phyloP scores from a whole-genome alignment of 352 stramenopile genomes.

The Achlya hypogyna region DNA sequence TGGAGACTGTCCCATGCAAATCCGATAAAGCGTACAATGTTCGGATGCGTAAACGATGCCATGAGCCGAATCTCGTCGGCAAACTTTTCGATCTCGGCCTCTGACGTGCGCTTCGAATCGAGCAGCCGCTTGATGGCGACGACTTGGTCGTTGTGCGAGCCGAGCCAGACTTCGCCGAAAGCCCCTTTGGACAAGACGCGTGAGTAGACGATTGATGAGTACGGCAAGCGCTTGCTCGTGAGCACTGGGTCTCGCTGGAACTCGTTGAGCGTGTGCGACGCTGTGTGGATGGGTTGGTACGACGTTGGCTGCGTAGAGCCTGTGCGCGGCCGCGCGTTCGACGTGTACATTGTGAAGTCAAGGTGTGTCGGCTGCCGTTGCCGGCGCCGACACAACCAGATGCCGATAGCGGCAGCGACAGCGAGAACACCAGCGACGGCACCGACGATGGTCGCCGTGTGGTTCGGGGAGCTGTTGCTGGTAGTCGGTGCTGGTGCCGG shows the following conservation, averaged over 20 bases:
- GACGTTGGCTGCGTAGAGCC: neutral
- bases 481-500: too few relatives aligned
- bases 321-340: neutral
- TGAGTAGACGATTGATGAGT: conserved; percentile 67
- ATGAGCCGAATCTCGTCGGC: conserved; percentile 46
- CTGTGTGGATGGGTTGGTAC: conserved; percentile 3
- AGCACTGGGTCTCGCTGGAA: conserved; percentile 58
- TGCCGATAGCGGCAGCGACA: neutral
- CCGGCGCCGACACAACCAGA: neutral
- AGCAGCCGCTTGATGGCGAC: conserved; percentile 75
- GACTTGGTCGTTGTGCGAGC: conserved; percentile 59
- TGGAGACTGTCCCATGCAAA: conserved; percentile 63
- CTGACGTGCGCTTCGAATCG: conserved; percentile 70
- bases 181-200: conserved; percentile 67
- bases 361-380: neutral
- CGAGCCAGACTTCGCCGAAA: conserved; percentile 75
- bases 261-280: conserved; percentile 47
- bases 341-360: neutral
- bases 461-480: too few relatives aligned
- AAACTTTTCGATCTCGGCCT: conserved; percentile 33
- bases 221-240: conserved; percentile 41
- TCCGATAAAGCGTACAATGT: conserved; percentile 45
- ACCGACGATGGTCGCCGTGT: too few relatives aligned
- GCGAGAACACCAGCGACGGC: neutral
- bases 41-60: conserved; percentile 39